Evolutionary conservation across 306 rosid species (phyloP).

Genomic region (Corylus avellana): DNA sequence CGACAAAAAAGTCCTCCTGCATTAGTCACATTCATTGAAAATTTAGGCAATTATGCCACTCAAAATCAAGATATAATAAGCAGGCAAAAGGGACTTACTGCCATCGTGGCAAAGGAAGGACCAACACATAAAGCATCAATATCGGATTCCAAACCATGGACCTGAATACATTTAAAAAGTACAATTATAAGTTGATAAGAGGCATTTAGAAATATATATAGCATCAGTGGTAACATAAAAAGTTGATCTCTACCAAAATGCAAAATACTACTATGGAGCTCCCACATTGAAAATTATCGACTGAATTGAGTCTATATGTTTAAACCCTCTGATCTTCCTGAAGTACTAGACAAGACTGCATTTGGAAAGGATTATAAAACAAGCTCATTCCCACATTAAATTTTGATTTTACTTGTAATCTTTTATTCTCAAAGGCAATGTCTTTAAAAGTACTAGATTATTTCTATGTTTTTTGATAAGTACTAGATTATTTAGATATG

Average conservation of each 20-base stretch:
- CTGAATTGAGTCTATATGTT: background rate
- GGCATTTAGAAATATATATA: background rate
- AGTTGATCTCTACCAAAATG: background rate
- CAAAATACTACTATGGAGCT: background rate
- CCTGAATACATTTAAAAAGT: conserved; percentile 31
- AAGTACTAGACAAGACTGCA: background rate
- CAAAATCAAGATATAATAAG: conserved; percentile 6
- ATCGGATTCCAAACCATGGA: conserved; percentile 45
- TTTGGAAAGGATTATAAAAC: background rate
- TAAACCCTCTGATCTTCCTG: background rate
- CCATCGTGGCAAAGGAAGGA: conserved; percentile 44
- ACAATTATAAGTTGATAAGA: background rate
- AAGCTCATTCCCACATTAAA: background rate
- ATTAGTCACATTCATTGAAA: conserved; percentile 8
- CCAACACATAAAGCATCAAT: conserved; percentile 55
- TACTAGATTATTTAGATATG: background rate
- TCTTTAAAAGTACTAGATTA: background rate
- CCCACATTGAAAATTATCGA: background rate
- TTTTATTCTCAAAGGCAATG: background rate
- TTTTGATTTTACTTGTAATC: background rate
- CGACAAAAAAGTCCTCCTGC: conserved; percentile 51
- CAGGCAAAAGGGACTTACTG: conserved; percentile 34
- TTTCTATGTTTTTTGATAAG: background rate
- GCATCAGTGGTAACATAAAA: background rate
- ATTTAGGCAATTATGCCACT: conserved; percentile 13